phyloP scores from a whole-genome alignment of 306 rosid species.

The Morella rubra region DNA sequence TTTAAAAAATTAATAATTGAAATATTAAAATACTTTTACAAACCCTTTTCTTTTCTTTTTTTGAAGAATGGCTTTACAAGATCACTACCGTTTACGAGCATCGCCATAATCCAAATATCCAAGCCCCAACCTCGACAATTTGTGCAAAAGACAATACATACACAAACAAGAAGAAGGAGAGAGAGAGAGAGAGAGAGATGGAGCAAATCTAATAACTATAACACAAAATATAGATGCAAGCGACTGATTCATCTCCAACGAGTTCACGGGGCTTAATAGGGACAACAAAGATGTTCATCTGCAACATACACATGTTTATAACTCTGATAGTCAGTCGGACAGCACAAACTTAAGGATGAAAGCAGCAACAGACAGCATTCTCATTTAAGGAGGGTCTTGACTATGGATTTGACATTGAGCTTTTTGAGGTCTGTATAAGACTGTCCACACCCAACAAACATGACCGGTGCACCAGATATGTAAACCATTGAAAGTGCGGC shows the following conservation, averaged over 20 bases:
- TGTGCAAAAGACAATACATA: too few species aligned
- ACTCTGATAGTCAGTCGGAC: not conserved
- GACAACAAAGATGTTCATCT: constrained; percentile 22
- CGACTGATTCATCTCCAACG: constrained; percentile 22
- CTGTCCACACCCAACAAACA: constrained; percentile 99
- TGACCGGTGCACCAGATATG: constrained; percentile 94
- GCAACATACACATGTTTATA: constrained; percentile 34
- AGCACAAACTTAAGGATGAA: constrained; percentile 1
- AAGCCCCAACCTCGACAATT: too few species aligned
- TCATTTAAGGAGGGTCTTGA: constrained; percentile 89
- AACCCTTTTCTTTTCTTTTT: too few species aligned
- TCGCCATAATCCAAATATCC: too few species aligned
- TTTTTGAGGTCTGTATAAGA: constrained; percentile 95
- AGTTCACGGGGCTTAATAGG: constrained; percentile 17
- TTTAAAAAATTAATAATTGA: too few species aligned
- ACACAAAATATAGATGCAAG: constrained; percentile 35
- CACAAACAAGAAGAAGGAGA: too few species aligned
- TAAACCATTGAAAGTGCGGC: constrained; percentile 99
- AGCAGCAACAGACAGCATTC: not conserved
- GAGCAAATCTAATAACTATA: constrained; percentile 22
- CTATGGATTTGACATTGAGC: constrained; percentile 88
- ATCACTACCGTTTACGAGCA: too few species aligned
- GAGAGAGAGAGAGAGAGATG: not conserved
- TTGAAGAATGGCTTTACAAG: too few species aligned
- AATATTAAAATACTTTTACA: too few species aligned